phyloP scores from a whole-genome alignment of 768 basidiomycete species.

The Candolleomyces eurysporus region DNA sequence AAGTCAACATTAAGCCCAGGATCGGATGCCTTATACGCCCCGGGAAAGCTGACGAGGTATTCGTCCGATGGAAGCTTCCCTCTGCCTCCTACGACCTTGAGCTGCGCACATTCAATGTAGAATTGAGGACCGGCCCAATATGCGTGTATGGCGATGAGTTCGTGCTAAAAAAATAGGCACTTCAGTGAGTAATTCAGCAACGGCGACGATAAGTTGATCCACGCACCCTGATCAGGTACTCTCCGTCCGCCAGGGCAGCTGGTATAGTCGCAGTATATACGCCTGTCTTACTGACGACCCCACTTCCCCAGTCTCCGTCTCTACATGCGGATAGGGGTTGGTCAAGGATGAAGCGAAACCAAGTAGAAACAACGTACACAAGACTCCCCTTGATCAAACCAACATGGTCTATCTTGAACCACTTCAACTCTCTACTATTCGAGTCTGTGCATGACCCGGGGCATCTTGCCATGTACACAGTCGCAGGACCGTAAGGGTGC shows the following conservation, averaged over 20 bases:
- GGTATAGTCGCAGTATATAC: slow-evolving; percentile 31
- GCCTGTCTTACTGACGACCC: slow-evolving; percentile 23
- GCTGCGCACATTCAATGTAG: slow-evolving; percentile 38
- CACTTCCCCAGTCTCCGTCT: slow-evolving; percentile 28
- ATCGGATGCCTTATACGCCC: slow-evolving; percentile 30
- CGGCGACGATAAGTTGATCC: no score
- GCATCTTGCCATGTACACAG: slow-evolving; percentile 37
- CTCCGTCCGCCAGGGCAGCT: slow-evolving; percentile 27
- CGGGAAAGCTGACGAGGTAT: slow-evolving; percentile 36
- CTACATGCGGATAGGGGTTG: slow-evolving; percentile 7
- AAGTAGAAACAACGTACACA: not conserved
- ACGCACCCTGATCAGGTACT: slow-evolving; percentile 35
- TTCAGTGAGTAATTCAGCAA: not conserved
- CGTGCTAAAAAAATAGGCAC: slow-evolving; percentile 17
- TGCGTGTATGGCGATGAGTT: slow-evolving; percentile 35
- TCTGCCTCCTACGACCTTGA: slow-evolving; percentile 34
- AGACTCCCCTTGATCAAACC: slow-evolving; percentile 13
- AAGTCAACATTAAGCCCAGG: slow-evolving; percentile 38
- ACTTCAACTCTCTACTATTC: slow-evolving; percentile 29
- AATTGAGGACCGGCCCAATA: slow-evolving; percentile 33
- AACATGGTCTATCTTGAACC: slow-evolving; percentile 38
- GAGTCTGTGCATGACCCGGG: slow-evolving; percentile 27
- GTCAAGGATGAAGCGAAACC: no score
- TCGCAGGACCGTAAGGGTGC: slow-evolving; percentile 32
- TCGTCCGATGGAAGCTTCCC: slow-evolving; percentile 27